Percentiles rank a stretch among this genome's conserved stretches.
Conservation (phyloP, 2,329 filamentous ascomycete species). For the Albifimbria verrucaria region DNA sequence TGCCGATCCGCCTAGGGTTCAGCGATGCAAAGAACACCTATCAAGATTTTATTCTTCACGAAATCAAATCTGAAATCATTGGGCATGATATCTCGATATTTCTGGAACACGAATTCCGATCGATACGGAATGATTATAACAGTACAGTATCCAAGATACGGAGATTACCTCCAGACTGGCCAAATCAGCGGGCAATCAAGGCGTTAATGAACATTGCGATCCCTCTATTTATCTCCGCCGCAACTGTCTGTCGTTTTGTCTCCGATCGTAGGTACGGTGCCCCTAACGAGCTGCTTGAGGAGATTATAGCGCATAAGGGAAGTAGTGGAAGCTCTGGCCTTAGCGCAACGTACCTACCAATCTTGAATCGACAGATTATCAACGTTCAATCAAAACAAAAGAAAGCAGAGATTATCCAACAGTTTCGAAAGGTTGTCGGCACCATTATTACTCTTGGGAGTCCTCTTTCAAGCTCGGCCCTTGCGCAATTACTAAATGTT, state of each 20-base stretch:
- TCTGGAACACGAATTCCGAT: slow-evolving; percentile 13
- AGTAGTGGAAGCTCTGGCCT: not conserved
- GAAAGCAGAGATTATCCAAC: slow-evolving; percentile 8
- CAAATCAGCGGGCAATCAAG: slow-evolving; percentile 6
- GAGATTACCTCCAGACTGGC: slow-evolving; percentile 24
- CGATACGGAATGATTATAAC: slow-evolving; percentile 1
- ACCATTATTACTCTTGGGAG: no score
- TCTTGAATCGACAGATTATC: slow-evolving; percentile 1
- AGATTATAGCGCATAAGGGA: slow-evolving; percentile 14
- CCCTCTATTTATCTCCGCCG: slow-evolving; percentile 32
- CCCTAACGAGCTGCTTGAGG: slow-evolving; percentile 15
- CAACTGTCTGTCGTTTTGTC: slow-evolving; percentile 27
- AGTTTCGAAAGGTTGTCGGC: slow-evolving; percentile 26
- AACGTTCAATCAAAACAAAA: slow-evolving; percentile 1
- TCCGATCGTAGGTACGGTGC: slow-evolving; percentile 10
- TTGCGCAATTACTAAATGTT: slow-evolving; percentile 19
- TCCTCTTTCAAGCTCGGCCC: no score
- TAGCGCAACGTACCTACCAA: not conserved
- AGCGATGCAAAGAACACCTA: slow-evolving; percentile 15
- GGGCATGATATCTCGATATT: no score
- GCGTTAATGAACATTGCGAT: slow-evolving; percentile 23
- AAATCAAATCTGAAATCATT: no score
- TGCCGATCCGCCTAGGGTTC: slow-evolving; percentile 32
- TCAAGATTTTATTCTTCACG: no score
- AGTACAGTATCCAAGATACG: not conserved